Percentiles rank a stretch among this genome's conserved stretches.
Evolutionary conservation across 192 early-diverging fungal species (phyloP).

Genomic region (Fimicolochytrium jonesii): DNA sequence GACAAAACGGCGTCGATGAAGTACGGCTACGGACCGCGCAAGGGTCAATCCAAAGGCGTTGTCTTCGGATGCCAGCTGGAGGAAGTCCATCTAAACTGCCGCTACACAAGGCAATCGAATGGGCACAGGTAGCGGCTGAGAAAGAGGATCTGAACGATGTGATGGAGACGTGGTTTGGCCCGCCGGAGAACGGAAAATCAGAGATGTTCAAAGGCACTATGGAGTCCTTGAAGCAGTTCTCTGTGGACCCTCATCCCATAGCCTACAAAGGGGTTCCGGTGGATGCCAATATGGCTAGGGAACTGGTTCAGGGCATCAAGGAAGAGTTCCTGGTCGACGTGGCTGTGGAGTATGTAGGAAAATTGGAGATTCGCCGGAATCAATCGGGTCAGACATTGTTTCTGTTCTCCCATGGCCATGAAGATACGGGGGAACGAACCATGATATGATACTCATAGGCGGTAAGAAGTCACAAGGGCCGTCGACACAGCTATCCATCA

Average conservation of each 20-base stretch:
- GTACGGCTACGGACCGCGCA: neutral
- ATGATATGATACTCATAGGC: too few relatives aligned
- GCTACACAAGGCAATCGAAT: neutral
- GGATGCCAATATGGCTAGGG: neutral
- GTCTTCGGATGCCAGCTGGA: too few relatives aligned
- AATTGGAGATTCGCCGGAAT: slow-evolving; percentile 2
- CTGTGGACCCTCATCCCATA: neutral
- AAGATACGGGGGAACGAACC: too few relatives aligned
- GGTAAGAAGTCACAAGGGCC: too few relatives aligned
- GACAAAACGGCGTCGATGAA: neutral
- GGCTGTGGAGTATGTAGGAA: neutral
- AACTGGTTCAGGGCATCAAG: neutral
- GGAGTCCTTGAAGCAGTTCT: neutral
- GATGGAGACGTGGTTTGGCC: neutral
- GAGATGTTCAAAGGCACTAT: slow-evolving; percentile 5
- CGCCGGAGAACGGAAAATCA: neutral
- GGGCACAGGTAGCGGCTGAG: neutral
- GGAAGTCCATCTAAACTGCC: neutral
- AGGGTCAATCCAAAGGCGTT: slow-evolving; percentile 9
- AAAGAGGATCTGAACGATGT: neutral
- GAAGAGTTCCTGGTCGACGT: neutral
- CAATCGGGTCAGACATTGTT: neutral
- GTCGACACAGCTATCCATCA: too few relatives aligned
- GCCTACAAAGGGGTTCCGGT: neutral
- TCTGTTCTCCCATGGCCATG: too few relatives aligned